phyloP scores from a whole-genome alignment of 495 filamentous ascomycete genomes.

The Aspergillus sparsus region DNA sequence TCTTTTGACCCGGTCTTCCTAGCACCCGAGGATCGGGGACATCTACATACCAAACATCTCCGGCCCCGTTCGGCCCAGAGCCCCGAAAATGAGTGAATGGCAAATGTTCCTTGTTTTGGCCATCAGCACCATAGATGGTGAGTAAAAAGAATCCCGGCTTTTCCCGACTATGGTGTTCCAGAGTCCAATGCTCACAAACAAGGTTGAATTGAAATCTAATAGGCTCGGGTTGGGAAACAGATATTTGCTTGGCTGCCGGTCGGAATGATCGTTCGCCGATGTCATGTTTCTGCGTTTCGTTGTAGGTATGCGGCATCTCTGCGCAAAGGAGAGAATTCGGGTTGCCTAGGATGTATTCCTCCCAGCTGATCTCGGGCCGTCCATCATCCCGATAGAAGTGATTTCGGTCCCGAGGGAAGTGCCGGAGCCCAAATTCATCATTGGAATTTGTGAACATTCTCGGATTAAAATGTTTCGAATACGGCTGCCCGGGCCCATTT shows the following conservation, averaged over 20 bases:
- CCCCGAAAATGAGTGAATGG: conserved; percentile 52
- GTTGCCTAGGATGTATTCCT: conserved; percentile 69
- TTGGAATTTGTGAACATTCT: conserved; percentile 76
- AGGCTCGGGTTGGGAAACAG: conserved; percentile 50
- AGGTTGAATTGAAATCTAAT: conserved; percentile 77
- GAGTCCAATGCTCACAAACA: conserved; percentile 77
- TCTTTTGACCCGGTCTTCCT: conserved; percentile 66
- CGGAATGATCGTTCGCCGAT: conserved; percentile 62
- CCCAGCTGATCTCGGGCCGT: conserved; percentile 61
- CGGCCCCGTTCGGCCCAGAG: conserved; percentile 53
- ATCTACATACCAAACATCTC: conserved; percentile 77
- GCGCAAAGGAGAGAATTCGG: conserved; percentile 44
- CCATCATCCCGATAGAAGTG: conserved; percentile 71
- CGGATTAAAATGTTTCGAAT: conserved; percentile 68
- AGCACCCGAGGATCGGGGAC: conserved; percentile 60
- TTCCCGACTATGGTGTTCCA: conserved; percentile 61
- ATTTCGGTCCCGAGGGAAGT: conserved; percentile 69
- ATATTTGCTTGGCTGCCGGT: conserved; percentile 59
- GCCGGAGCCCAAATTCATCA: conserved; percentile 73
- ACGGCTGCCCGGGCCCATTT: conserved; percentile 51
- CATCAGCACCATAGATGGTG: conserved; percentile 64
- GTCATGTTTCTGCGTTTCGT: conserved; percentile 58
- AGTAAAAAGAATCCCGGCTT: conserved; percentile 67
- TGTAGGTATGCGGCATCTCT: conserved; percentile 53
- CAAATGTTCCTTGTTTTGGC: conserved; percentile 64